Conservation (phyloP, 331 rosid genomes). For the Cydonia oblonga region DNA sequence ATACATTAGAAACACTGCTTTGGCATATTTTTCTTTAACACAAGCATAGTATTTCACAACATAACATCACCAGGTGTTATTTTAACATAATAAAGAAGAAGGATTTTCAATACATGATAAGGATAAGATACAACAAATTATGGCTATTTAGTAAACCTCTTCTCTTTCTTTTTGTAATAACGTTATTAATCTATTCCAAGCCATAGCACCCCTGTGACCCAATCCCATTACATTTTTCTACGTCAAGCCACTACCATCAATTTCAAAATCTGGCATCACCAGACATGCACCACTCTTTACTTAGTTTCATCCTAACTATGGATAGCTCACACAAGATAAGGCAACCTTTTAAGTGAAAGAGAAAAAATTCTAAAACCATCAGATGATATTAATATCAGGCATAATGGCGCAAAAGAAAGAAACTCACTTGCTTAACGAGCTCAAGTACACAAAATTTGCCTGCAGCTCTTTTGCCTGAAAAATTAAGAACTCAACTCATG, state of each 20-base stretch:
- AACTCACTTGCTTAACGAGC: slow-evolving; percentile 78
- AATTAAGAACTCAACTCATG: slow-evolving; percentile 11
- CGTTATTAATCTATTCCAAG: background rate
- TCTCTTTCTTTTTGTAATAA: background rate
- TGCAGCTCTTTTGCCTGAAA: slow-evolving; percentile 77
- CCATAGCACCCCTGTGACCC: background rate
- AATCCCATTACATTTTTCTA: background rate
- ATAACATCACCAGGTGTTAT: background rate
- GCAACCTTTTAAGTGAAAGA: background rate
- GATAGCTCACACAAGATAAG: background rate
- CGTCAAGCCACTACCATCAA: background rate
- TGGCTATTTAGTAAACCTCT: background rate
- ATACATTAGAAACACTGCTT: background rate
- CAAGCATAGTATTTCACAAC: background rate
- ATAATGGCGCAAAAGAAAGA: background rate
- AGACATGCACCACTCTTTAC: background rate
- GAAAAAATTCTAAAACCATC: background rate
- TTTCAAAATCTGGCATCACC: background rate
- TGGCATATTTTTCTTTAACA: background rate
- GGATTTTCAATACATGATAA: background rate
- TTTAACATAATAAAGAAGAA: background rate
- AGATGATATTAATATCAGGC: background rate
- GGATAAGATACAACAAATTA: background rate
- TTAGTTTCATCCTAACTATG: background rate
- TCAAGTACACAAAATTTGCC: slow-evolving; percentile 63